phyloP scores from a whole-genome alignment of 2,329 filamentous ascomycete species.

The Helicocarpus griseus region DNA sequence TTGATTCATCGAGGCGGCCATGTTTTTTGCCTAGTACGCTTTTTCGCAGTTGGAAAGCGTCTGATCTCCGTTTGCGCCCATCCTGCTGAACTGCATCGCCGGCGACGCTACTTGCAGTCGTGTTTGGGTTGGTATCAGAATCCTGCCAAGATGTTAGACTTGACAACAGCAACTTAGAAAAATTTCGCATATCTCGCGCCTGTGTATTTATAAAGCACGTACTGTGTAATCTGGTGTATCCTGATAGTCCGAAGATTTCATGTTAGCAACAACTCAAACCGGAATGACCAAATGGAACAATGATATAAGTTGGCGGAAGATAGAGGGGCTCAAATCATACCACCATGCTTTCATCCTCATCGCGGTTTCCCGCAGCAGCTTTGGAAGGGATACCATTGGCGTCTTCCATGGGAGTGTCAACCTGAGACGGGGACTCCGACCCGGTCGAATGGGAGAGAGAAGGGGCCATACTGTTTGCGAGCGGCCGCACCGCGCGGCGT shows the following conservation, averaged over 20 bases:
- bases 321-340: conserved; percentile 21
- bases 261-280: conserved; percentile 3
- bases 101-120: conserved; percentile 70
- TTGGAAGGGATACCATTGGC: conserved; percentile 26
- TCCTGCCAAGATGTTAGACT: conserved; percentile 33
- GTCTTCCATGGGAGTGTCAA: conserved; percentile 40
- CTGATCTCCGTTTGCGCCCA: conserved; percentile 74
- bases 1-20: conserved; percentile 80
- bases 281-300: neutral
- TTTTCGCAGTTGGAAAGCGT: conserved; percentile 80
- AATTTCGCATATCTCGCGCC: neutral
- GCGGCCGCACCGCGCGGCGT: conserved; percentile 3
- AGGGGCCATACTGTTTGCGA: conserved; percentile 32
- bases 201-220: conserved; percentile 15
- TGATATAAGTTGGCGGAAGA: conserved; percentile 2
- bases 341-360: conserved; percentile 29
- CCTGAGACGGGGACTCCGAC: conserved; percentile 34
- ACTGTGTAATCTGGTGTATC: conserved; percentile 56
- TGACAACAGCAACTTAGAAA: neutral
- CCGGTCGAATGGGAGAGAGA: conserved; percentile 22
- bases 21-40: conserved; percentile 94
- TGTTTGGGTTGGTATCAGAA: conserved; percentile 57
- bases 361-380: conserved; percentile 25
- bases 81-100: conserved; percentile 61
- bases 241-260: conserved; percentile 33